phyloP scores from a whole-genome alignment of 805 yeast genomes.

The Danielia reshetovae region DNA sequence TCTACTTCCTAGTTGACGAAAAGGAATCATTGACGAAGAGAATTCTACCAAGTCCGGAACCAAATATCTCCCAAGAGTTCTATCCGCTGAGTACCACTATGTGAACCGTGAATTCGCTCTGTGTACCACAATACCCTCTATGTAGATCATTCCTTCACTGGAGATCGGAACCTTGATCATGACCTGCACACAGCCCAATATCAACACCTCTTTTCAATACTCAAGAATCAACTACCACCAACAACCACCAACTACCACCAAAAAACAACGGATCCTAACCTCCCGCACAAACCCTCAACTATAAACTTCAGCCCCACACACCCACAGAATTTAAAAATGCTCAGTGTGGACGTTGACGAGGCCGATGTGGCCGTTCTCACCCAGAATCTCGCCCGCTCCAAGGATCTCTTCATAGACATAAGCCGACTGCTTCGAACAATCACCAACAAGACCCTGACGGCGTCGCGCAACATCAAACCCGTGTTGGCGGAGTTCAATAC shows the following conservation, averaged over 20 bases:
- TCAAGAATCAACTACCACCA: too few relatives aligned
- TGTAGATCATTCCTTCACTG: too few relatives aligned
- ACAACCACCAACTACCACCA: too few relatives aligned
- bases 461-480: conserved; percentile 67
- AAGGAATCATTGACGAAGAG: too few relatives aligned
- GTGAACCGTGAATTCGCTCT: neutral
- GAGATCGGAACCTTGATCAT: too few relatives aligned
- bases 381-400: conserved; percentile 62
- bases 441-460: conserved; percentile 48
- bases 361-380: conserved; percentile 82
- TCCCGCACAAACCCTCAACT: neutral
- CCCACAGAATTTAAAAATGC: neutral
- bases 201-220: too few relatives aligned
- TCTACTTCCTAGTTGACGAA: too few relatives aligned
- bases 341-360: conserved; percentile 58
- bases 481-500: conserved; percentile 59
- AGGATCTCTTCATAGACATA: conserved; percentile 52
- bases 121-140: too few relatives aligned
- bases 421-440: conserved; percentile 52
- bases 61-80: too few relatives aligned
- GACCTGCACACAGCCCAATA: too few relatives aligned
- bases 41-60: too few relatives aligned
- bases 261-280: too few relatives aligned
- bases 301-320: neutral
- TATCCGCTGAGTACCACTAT: neutral